Evolutionary conservation across 2,329 filamentous ascomycete genomes (phyloP), one percentile per base, ranked within the genome.

Genomic region (Phyllosticta capitalensis): DNA sequence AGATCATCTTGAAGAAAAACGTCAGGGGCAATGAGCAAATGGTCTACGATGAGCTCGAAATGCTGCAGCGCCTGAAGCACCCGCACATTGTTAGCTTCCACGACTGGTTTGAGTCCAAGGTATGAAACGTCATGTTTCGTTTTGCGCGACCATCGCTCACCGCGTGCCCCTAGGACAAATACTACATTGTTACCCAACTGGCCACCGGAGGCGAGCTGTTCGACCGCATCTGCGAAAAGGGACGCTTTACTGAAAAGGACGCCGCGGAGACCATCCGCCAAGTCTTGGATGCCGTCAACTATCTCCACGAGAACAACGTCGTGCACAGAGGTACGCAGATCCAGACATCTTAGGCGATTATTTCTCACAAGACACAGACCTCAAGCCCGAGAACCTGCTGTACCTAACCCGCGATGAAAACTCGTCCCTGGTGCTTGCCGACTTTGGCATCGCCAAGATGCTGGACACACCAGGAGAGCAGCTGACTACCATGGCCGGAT

Each of bases 1-100:
- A 99, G 82, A 97, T 99, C 73, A 99, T 99, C 74, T 80, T 97
- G 70, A 99, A 99, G 83, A 96, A 96, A 80, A 97, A 96, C 76
- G 92, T 99, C 72, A 95, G 92, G 74, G 92, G 92, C 65, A 97
- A 97, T 69, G 94, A 99, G 79, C 85, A 88, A 74, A 99, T 99
- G 94, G 94, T 99, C 49, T 94, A 95, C 73, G 94, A 99, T 74
- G 94, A 99, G 78, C 81, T 99, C 68, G 83, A 91, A 66, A 91
- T 99, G 85, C 82, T 99, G 64, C 91, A 96, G 76, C 84, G 84
- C 61, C 84, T 99, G 71, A 83, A 91, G 71, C 94, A 99, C 73
- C 89, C 90, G 57, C 90, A 97, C 75, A 99, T 99, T 72, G 94
- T 99, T 76, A 87, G 87, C 67, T 99, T 99, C 71, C 88, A 94